phyloP scores from a whole-genome alignment of 73 alveolate species.

The Paramecium bursaria region DNA sequence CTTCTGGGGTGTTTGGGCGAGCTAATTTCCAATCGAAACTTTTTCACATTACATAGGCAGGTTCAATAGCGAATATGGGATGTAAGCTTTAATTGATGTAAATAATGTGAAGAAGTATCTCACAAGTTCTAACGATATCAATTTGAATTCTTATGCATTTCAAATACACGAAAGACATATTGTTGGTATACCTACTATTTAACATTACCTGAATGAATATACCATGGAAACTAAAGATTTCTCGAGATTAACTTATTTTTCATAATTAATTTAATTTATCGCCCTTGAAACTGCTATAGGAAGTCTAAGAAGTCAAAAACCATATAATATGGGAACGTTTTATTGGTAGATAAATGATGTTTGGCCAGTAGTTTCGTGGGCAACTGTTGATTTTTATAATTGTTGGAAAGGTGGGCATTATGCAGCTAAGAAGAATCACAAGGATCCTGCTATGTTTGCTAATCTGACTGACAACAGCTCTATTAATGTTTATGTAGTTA shows the following conservation, averaged over 20 bases:
- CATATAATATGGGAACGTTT: slow-evolving; percentile 87
- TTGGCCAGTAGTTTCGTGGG: slow-evolving; percentile 96
- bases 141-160: slow-evolving; percentile 79
- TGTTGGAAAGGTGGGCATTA: slow-evolving; percentile 89
- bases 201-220: slow-evolving; percentile 78
- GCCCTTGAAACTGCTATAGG: slow-evolving; percentile 88
- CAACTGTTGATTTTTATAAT: slow-evolving; percentile 92
- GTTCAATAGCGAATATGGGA: slow-evolving; percentile 89
- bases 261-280: slow-evolving; percentile 83
- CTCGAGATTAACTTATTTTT: slow-evolving; percentile 78
- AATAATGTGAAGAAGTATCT: slow-evolving; percentile 79
- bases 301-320: slow-evolving; percentile 87
- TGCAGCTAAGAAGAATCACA: slow-evolving; percentile 46
- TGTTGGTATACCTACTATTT: slow-evolving; percentile 80
- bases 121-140: slow-evolving; percentile 70
- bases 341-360: slow-evolving; percentile 93
- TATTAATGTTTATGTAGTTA: neutral
- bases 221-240: slow-evolving; percentile 70
- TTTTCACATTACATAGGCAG: slow-evolving; percentile 82
- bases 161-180: slow-evolving; percentile 87
- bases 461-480: neutral
- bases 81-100: slow-evolving; percentile 87
- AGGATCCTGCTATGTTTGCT: neutral
- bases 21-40: slow-evolving; percentile 79
- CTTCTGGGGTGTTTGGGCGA: slow-evolving; percentile 92